Base-by-base conservation (phyloP, 495 filamentous ascomycete species). In the Xylaria bambusicola region DNA sequence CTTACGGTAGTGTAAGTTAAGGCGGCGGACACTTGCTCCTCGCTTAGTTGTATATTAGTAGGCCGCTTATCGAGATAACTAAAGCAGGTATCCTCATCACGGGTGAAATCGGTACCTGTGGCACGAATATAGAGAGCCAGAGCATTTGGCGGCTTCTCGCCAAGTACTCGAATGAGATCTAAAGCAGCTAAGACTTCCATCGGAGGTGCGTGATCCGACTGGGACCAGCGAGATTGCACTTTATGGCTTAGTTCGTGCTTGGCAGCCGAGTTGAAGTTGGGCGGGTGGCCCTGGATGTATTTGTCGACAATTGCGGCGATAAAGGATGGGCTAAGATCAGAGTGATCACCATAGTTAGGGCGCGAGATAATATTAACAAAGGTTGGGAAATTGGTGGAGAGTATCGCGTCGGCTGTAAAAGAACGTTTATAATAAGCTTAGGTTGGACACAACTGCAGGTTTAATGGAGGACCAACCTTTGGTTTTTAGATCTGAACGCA, bases 21-120 rank as follows among this genome's bases (percentile, higher is more conserved):
- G 4, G 88, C 90, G 52, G 83, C 83, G 8, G 91, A 88, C 41
- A 98, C 84, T 65, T 96, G 88, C 63, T 86, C 86, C 70, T 97
- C 93, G 62, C 80, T 84, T 65, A 94, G 83, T 48, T 87, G 84
- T 45, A 87, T 82, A 49, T 82, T 84, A 35, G 85, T 81, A 54
- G 84, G 82, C n/a, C 83, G 78, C 49, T 79, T 84, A 42, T 93
- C 83, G 44, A 90, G 75, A 40, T 90, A 76, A 9, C 63, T 47
- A 17, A 62, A 62, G 64, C 80, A 83, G 6, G 73, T 73, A 15
- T 82, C 78, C 42, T 83, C 79, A 59, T 79, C 77, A 6, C 64
- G 50, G 1, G 82, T 83, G 47, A 83, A 83, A 33, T 74, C 72
- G 6, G 88, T 79, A 15, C 94, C 94, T 44, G 84, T 84, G 27